Conservation (phyloP, 164 flowering plant species). For the Akebia trifoliata region DNA sequence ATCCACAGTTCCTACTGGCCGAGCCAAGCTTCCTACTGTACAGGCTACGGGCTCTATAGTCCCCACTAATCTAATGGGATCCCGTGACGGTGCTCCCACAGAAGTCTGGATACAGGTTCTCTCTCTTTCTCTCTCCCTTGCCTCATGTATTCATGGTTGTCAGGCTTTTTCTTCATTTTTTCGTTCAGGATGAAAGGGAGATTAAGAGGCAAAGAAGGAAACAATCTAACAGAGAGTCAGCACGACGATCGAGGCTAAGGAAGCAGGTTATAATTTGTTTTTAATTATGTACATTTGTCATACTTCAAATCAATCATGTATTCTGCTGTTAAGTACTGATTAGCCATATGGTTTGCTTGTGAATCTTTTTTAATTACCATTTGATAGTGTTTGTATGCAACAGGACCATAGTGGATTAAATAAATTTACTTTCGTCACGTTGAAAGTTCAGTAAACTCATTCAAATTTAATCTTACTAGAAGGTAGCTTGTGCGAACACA, state of each 20-base stretch:
- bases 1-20: constrained; percentile 15
- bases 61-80: constrained; percentile 14
- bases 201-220: constrained; percentile 33
- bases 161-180: not conserved
- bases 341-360: not conserved
- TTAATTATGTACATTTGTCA: not conserved
- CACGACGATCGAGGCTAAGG: constrained; percentile 32
- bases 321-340: not conserved
- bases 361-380: no score
- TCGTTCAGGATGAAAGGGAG: constrained; percentile 32
- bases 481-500: no score
- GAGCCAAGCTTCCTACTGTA: constrained; percentile 21
- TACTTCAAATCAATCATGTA: not conserved
- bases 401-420: no score
- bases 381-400: no score
- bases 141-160: constrained; percentile 9
- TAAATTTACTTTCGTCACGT: not conserved
- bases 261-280: constrained; percentile 25
- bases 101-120: constrained; percentile 30
- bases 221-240: constrained; percentile 36
- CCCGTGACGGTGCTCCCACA: constrained; percentile 20
- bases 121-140: not conserved
- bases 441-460: not conserved
- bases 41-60: constrained; percentile 17
- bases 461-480: not conserved